Evolutionary conservation across 2,329 filamentous ascomycete genomes (phyloP), one percentile per base, ranked within the genome.

Genomic region (Metarhizium humberi): DNA sequence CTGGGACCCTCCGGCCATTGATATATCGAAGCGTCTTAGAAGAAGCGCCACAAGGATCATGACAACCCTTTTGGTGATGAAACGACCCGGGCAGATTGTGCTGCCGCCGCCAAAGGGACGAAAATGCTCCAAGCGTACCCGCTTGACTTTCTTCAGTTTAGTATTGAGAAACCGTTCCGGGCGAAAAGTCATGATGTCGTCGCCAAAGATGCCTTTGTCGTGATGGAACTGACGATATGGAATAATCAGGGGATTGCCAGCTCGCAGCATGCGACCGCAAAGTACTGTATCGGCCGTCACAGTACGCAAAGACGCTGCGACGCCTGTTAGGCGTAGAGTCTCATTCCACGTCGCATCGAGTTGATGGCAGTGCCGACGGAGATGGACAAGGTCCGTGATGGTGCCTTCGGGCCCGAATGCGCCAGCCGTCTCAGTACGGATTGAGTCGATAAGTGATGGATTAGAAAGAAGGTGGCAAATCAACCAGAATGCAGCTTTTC

Each of bases 41-140:
- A 67, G n/a, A 18, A 55, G 61, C 2, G 64, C 62, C 20, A 65
- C 56, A 51, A 67, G 65, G 0, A 52, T 32, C 0, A 55, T 55
- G 1, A 62, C 56, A 0, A 45, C 51, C 32, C 16, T 56, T 16
- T 55, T 58, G 0, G 65, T 63, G 6, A 65, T 6, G 47, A 57
- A 61, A 2, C 63, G 50, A 4, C 66, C 65, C 3, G 57, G 61
- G 51, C 65, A 68, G 53, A 61, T 60, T 0, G 65, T 66, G 40
- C 57, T 62, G 3, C 65, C 67, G 0, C 58, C 67, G n/a, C 66
- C 64, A 51, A 67, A 67, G 3, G 66, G 65, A 8, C 59, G 53
- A 55, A 60, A 65, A 36, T 36, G 13, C 34, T 36, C 34, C 5
- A 8, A 13, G 34, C 6, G 6, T 3, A 36, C 34, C 34, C 34